These are phyloP conservation scores for Irpex lacteus DNA, from an alignment of 1,284 basidiomycete species.

Conservation along the genomic window DNA sequence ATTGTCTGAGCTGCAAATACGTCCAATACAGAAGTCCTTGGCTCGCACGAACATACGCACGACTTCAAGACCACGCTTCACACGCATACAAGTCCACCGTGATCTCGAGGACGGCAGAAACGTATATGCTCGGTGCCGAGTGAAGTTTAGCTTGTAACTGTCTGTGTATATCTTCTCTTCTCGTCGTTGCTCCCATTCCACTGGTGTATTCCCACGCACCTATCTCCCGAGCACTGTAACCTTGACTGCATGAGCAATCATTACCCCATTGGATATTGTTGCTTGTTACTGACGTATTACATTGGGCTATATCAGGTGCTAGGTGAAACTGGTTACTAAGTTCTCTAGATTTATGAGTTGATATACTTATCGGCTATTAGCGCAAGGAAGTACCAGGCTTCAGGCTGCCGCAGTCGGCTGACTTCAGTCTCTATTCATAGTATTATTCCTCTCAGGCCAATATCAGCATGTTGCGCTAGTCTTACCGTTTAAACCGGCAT, in stretches of 20 bases:
- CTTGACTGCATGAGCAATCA: neutral
- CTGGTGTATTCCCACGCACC: neutral
- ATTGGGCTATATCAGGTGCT: neutral
- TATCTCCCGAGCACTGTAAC: constrained; percentile 1
- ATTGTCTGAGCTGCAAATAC: too few relatives aligned
- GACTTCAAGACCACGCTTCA: neutral
- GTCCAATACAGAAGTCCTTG: too few relatives aligned
- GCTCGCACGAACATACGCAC: neutral
- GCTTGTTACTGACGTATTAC: neutral
- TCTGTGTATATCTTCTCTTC: neutral
- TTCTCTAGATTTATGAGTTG: neutral
- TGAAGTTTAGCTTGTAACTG: neutral
- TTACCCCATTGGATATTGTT: neutral
- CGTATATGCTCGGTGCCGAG: constrained; percentile 1
- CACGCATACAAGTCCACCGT: neutral
- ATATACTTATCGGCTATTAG: neutral
- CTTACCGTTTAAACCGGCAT: neutral
- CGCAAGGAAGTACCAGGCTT: neutral
- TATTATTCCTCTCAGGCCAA: neutral
- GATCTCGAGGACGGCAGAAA: neutral
- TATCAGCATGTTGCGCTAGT: neutral
- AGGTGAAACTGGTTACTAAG: neutral
- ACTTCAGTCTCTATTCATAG: neutral
- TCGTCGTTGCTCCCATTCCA: neutral
- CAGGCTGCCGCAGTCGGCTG: neutral